phyloP scores from a whole-genome alignment of 805 yeast genomes.

The Scheffersomyces ergatensis region DNA sequence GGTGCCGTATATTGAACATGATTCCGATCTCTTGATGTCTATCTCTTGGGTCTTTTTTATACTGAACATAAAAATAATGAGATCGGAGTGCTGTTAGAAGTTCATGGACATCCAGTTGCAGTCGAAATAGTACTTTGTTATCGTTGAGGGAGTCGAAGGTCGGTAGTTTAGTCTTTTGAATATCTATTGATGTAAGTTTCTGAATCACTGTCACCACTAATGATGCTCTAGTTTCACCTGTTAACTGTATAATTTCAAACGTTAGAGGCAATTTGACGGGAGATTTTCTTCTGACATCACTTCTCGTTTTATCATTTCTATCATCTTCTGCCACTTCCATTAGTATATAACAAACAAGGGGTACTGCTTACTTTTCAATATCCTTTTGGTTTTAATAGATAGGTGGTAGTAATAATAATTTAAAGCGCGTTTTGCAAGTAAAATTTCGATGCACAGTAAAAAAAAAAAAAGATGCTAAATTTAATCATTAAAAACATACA shows the following conservation, averaged over 20 bases:
- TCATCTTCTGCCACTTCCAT: no score
- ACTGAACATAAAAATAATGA: slow-evolving; percentile 11
- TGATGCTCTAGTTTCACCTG: background rate
- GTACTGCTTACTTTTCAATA: no score
- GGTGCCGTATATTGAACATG: slow-evolving; percentile 9
- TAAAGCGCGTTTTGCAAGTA: no score
- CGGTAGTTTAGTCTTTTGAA: background rate
- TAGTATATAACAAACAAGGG: no score
- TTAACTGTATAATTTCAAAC: background rate
- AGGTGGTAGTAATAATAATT: no score
- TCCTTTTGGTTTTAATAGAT: no score
- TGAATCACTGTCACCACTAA: slow-evolving; percentile 12
- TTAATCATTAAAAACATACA: no score
- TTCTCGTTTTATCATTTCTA: no score
- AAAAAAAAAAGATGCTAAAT: no score
- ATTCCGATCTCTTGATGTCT: slow-evolving; percentile 11
- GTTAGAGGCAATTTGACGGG: background rate
- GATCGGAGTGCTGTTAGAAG: slow-evolving; percentile 5
- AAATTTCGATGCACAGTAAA: no score
- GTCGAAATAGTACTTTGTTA: slow-evolving; percentile 6
- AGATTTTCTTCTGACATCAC: background rate
- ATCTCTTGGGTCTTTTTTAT: slow-evolving; percentile 10
- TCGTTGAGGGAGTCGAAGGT: background rate
- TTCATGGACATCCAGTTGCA: slow-evolving; percentile 4
- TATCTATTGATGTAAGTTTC: slow-evolving; percentile 1